These are phyloP conservation scores for Penicillium manginii DNA, from an alignment of 495 filamentous ascomycete genomes.

Conservation along the genomic window DNA sequence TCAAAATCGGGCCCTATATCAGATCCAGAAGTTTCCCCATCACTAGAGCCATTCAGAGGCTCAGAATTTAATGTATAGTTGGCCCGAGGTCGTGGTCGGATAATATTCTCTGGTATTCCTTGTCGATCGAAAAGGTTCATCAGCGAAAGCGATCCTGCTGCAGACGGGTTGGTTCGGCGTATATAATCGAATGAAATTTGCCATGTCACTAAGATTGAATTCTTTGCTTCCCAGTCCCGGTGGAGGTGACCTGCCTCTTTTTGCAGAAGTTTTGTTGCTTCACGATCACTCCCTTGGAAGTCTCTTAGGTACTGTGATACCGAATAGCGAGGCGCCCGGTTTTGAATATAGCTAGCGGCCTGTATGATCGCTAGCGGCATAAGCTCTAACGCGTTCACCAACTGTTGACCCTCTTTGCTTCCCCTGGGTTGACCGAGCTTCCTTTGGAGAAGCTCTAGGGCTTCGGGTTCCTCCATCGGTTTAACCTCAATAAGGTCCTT, in stretches of 20 bases:
- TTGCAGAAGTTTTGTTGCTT: conserved; percentile 1
- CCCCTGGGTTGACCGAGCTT: no score
- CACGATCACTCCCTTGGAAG: conserved; percentile 22
- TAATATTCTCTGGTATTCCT: conserved; percentile 11
- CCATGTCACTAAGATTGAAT: conserved; percentile 35
- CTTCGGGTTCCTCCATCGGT: no score
- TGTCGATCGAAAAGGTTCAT: conserved; percentile 31
- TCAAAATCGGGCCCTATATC: no score
- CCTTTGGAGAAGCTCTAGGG: no score
- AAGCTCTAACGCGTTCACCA: conserved; percentile 45
- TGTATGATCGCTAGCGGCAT: conserved; percentile 35
- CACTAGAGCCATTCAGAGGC: no score
- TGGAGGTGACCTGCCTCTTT: conserved; percentile 9
- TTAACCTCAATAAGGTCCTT: no score
- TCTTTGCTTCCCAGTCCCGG: conserved; percentile 22
- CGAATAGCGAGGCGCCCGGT: conserved; percentile 8
- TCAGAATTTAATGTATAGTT: no score
- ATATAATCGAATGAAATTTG: conserved; percentile 39
- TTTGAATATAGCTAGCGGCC: conserved; percentile 49
- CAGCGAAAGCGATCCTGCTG: conserved; percentile 29
- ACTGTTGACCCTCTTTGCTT: no score
- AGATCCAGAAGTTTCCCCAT: no score
- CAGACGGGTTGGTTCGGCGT: conserved; percentile 16
- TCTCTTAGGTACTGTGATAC: conserved; percentile 37
- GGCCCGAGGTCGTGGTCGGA: conserved; percentile 8